Evolutionary conservation across 2,329 filamentous ascomycete genomes (phyloP), one percentile per base, ranked within the genome.

Genomic region (Penicillium frequentans): DNA sequence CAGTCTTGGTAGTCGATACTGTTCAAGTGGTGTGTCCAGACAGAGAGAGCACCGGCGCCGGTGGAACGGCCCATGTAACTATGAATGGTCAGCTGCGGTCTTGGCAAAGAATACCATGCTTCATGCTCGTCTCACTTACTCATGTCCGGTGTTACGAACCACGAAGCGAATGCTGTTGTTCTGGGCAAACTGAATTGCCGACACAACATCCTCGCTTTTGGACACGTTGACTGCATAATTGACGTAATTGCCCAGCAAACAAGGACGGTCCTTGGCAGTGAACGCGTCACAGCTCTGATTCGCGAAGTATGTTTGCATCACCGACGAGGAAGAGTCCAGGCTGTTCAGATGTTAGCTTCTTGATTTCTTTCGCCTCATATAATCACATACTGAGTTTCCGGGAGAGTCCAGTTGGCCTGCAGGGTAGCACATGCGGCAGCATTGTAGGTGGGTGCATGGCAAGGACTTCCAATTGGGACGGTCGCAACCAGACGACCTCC

Each of bases 31-130:
- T 74, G 72, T 13, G 66, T 73, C 72, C 72, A 74, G 24, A 74
- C 63, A 4, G 68, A 65, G 27, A 73, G 62, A 8, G 64, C 78
- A 2, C 86, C 85, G 45, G 81, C 81, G 33, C 86, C 87, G 0
- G 85, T 85, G 0, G 83, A 86, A 33, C 84, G 83, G 43, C 86
- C 87, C 31, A 81, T 55, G 35, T 39, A 39, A 39, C 35, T 19
- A 19, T n/a, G 1, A 39, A 19, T 19, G 35, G 7, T 39, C 8
- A 39, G 62, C 43, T 8, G 9, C n/a, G n/a, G 9, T 7, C n/a
- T 9, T 39, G 7, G 6, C 3, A 9, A 63, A 14, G 39, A 19
- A 59, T 56, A 6, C 58, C 60, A 3, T 46, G 21, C 5, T 77
- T 81, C 6, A 79, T 82, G 16, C 88, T 77, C 1, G 86, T 82